Evolutionary conservation across 2,329 filamentous ascomycete genomes (phyloP).

Genomic region (Corynespora cassiicola): DNA sequence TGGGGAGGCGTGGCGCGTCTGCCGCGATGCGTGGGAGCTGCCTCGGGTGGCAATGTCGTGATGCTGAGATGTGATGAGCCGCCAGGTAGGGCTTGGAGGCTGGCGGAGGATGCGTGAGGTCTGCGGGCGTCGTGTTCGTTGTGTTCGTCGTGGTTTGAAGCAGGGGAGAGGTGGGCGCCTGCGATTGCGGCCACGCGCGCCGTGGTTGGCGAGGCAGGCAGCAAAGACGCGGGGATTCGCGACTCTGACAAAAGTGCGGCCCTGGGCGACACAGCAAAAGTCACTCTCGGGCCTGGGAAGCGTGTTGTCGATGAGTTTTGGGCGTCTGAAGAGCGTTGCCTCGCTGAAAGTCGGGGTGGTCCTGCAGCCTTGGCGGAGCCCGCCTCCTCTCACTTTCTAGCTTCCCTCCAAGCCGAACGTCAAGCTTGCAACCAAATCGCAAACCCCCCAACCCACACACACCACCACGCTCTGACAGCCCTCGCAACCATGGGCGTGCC

Average conservation of each 20-base stretch:
- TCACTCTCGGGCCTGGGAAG: constrained; percentile 28
- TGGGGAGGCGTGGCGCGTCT: constrained; percentile 33
- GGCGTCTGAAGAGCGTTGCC: constrained; percentile 33
- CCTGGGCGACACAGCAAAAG: constrained; percentile 42
- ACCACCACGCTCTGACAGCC: constrained; percentile 26
- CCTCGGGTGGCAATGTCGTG: constrained; percentile 12
- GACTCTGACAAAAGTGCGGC: constrained; percentile 36
- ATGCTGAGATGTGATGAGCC: constrained; percentile 9
- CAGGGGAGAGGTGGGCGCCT: constrained; percentile 28
- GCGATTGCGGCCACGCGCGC: constrained; percentile 28
- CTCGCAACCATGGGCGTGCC: constrained; percentile 66
- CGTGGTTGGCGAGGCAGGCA: constrained; percentile 23
- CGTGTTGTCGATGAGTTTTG: constrained; percentile 32
- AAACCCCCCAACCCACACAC: constrained; percentile 21
- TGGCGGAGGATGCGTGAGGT: constrained; percentile 19
- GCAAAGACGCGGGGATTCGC: constrained; percentile 31
- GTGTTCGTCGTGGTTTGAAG: too few relatives aligned
- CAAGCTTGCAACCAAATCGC: constrained; percentile 14
- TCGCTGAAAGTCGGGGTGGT: constrained; percentile 25
- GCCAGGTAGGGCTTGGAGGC: constrained; percentile 4
- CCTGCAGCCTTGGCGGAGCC: constrained; percentile 14
- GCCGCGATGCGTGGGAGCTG: constrained; percentile 13
- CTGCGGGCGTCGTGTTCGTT: constrained; percentile 33
- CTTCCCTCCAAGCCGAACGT: constrained; percentile 25
- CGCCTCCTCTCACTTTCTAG: constrained; percentile 18